Evolutionary conservation across 352 stramenopile genomes (phyloP).

Genomic region (Phytopythium sindhum): DNA sequence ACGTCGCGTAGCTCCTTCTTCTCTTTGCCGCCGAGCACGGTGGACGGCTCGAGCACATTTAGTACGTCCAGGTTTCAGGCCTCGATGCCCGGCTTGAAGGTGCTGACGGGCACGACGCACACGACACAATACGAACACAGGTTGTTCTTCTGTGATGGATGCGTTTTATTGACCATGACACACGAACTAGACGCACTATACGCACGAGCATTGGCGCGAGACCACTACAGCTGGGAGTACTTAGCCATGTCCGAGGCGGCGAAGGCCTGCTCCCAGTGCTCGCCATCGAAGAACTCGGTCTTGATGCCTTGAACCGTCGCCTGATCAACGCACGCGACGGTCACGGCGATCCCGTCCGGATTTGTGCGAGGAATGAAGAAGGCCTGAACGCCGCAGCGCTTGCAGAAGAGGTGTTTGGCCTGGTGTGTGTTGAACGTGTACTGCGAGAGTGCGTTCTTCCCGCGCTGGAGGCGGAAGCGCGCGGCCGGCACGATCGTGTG

Average conservation of each 20-base stretch:
- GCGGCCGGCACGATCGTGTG: constrained; percentile 59
- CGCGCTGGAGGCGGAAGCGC: constrained; percentile 47
- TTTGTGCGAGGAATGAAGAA: constrained; percentile 84
- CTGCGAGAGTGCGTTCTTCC: constrained; percentile 42
- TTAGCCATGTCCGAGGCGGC: neutral
- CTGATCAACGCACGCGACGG: constrained; percentile 57
- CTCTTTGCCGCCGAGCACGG: constrained; percentile 93
- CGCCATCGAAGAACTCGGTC: neutral
- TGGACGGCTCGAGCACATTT: constrained; percentile 96
- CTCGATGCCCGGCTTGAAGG: constrained; percentile 99
- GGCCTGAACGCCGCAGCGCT: constrained; percentile 61
- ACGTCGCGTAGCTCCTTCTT: constrained; percentile 77
- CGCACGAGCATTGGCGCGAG: neutral
- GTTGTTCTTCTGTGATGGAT: too few species aligned
- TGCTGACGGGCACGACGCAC: constrained; percentile 99
- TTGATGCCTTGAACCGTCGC: constrained; percentile 26
- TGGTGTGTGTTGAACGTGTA: constrained; percentile 83
- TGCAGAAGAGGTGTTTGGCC: constrained; percentile 80
- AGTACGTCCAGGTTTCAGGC: constrained; percentile 99
- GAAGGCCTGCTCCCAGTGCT: neutral
- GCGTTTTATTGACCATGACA: neutral
- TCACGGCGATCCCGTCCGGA: constrained; percentile 70
- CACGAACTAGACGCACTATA: neutral
- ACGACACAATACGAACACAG: too few species aligned
- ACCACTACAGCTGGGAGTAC: neutral